Evolutionary conservation across 371 early-diverging fungal species (phyloP).

Genomic region (Zopfochytrium polystomum): DNA sequence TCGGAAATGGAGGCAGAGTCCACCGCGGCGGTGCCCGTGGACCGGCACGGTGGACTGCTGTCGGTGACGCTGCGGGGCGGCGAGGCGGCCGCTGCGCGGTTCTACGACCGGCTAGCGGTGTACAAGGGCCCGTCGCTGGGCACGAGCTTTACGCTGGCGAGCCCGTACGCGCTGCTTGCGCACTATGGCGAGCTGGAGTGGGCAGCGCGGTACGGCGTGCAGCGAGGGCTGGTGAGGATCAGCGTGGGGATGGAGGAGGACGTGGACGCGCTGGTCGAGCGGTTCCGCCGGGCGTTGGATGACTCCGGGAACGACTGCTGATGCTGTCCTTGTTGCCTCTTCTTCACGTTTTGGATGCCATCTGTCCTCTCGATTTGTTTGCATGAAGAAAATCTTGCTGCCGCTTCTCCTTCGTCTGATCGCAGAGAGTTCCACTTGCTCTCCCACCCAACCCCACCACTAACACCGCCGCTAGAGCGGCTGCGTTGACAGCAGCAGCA

Average conservation of each 20-base stretch:
- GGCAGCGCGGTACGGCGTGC: slow-evolving; percentile 82
- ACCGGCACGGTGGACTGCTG: slow-evolving; percentile 90
- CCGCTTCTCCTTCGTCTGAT: too few relatives aligned
- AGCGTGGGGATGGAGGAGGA: slow-evolving; percentile 91
- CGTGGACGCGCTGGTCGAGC: slow-evolving; percentile 55
- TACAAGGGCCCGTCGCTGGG: slow-evolving; percentile 95
- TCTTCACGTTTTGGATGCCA: too few relatives aligned
- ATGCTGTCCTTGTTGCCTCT: too few relatives aligned
- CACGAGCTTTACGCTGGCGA: slow-evolving; percentile 91
- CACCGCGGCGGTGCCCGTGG: too few relatives aligned
- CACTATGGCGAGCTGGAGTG: slow-evolving; percentile 90
- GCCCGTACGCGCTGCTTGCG: slow-evolving; percentile 92
- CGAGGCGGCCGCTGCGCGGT: slow-evolving; percentile 58
- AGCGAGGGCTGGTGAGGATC: slow-evolving; percentile 72
- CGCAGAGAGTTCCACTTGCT: too few relatives aligned
- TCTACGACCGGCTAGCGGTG: slow-evolving; percentile 73
- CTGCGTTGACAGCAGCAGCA: too few relatives aligned
- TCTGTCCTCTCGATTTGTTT: too few relatives aligned
- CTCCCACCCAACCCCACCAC: too few relatives aligned
- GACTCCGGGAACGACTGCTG: too few relatives aligned
- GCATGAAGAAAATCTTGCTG: too few relatives aligned
- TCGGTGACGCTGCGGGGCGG: slow-evolving; percentile 70
- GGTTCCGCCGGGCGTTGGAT: slow-evolving; percentile 74
- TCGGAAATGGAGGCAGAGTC: too few relatives aligned
- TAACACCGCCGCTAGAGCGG: too few relatives aligned